Evolutionary conservation across 352 stramenopile species (phyloP).

Genomic region (Pythium sukuiense): DNA sequence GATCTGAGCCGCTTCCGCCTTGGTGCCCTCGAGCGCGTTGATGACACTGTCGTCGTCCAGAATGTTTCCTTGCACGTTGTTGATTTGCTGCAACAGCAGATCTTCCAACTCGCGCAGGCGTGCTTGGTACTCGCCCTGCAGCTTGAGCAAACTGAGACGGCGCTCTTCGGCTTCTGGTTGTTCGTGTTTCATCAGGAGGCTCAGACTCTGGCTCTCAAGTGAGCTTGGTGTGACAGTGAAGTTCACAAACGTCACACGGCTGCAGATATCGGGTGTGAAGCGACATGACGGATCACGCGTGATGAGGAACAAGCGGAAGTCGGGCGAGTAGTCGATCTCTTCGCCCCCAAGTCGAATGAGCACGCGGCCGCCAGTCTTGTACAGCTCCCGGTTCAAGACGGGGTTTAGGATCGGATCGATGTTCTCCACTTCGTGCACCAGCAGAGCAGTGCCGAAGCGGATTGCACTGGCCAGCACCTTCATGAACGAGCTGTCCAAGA

Average conservation of each 20-base stretch:
- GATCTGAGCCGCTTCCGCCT: constrained; percentile 97
- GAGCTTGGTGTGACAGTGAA: constrained; percentile 99
- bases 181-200: constrained; percentile 95
- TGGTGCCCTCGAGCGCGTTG: constrained; percentile 98
- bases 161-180: constrained; percentile 98
- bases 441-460: constrained; percentile 97
- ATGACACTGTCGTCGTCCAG: constrained; percentile 99
- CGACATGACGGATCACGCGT: constrained; percentile 97
- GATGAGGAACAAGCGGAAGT: constrained; percentile 99
- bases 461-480: constrained; percentile 99
- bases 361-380: constrained; percentile 97
- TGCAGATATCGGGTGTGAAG: constrained; percentile 99
- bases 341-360: constrained; percentile 97
- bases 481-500: constrained; percentile 99
- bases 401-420: constrained; percentile 99
- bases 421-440: constrained; percentile 99
- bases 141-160: constrained; percentile 94
- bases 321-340: constrained; percentile 99
- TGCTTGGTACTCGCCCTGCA: constrained; percentile 98
- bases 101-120: constrained; percentile 98
- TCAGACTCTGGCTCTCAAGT: constrained; percentile 97
- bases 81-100: constrained; percentile 97
- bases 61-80: constrained; percentile 98
- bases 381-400: constrained; percentile 98
- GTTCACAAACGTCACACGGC: constrained; percentile 98